A percentile compares a stretch with the other conserved stretches of the same genome.
Conservation (phyloP, 441 rosid species). For the Eutrema salsugineum region DNA sequence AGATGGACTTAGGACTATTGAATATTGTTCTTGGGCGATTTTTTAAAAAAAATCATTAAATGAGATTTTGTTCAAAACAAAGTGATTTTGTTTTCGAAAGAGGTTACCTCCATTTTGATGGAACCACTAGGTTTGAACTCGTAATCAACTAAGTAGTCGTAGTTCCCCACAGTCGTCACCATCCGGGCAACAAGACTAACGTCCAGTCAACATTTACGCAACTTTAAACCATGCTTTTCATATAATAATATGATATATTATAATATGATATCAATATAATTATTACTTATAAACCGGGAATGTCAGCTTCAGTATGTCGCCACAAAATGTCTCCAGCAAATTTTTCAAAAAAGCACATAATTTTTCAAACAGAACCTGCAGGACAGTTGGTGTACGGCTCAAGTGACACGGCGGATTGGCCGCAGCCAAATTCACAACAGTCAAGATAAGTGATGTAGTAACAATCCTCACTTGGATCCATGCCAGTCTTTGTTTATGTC, state of each 20-base stretch:
- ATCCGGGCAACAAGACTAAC: conserved; percentile 50
- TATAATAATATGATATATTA: background rate
- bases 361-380: conserved; percentile 45
- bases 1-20: too few species aligned
- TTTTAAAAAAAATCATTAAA: too few species aligned
- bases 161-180: conserved; percentile 52
- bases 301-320: conserved; percentile 53
- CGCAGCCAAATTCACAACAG: conserved; percentile 52
- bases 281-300: conserved; percentile 35
- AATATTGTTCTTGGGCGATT: too few species aligned
- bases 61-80: too few species aligned
- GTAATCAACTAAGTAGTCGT: conserved; percentile 59
- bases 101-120: conserved; percentile 43
- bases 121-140: conserved; percentile 74
- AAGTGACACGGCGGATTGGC: conserved; percentile 39
- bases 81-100: too few species aligned
- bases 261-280: background rate
- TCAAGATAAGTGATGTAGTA: conserved; percentile 46
- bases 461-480: conserved; percentile 54
- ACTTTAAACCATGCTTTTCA: background rate
- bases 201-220: conserved; percentile 29
- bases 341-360: conserved; percentile 53
- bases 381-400: conserved; percentile 52
- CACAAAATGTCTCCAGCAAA: conserved; percentile 64
- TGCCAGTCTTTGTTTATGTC: conserved; percentile 32